Evolutionary conservation across 176 grass and related monocot genomes (phyloP).

Genomic region (Eremochloa ophiuroides): DNA sequence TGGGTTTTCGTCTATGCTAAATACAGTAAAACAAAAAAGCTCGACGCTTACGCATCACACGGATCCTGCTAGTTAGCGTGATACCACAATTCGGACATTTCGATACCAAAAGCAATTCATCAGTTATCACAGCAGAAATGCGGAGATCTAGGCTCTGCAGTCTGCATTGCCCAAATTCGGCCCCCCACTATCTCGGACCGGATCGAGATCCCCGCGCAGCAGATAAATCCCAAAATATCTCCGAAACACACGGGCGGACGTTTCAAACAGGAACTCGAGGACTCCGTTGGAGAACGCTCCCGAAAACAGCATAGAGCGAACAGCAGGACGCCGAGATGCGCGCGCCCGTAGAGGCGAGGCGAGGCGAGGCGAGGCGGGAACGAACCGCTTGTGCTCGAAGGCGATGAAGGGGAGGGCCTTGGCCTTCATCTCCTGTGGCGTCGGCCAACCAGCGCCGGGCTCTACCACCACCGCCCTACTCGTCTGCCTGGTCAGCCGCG

Average conservation of each 20-base stretch:
- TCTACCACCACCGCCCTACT: too few relatives aligned
- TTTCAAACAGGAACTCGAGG: neutral
- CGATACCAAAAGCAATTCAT: neutral
- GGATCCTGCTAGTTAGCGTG: slow-evolving; percentile 39
- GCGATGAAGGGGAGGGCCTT: slow-evolving; percentile 80
- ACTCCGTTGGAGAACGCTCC: neutral
- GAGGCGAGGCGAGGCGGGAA: slow-evolving; percentile 6
- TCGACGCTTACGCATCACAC: neutral
- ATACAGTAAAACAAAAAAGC: neutral
- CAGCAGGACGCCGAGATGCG: neutral
- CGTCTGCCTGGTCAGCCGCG: neutral
- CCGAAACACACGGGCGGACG: slow-evolving; percentile 15
- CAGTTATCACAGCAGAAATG: slow-evolving; percentile 12
- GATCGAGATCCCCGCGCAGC: slow-evolving; percentile 41
- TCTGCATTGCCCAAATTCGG: slow-evolving; percentile 52
- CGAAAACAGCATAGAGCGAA: neutral
- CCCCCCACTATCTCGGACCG: slow-evolving; percentile 19
- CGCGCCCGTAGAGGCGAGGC: neutral
- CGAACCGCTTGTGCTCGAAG: slow-evolving; percentile 80
- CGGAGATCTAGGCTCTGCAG: slow-evolving; percentile 54
- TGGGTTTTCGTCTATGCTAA: neutral
- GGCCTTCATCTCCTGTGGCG: slow-evolving; percentile 56
- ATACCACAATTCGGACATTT: slow-evolving; percentile 22
- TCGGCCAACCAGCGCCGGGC: neutral
- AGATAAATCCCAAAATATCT: slow-evolving; percentile 1